Base-by-base conservation (phyloP, 2,329 filamentous ascomycete genomes). In the Colletotrichum sp. region DNA sequence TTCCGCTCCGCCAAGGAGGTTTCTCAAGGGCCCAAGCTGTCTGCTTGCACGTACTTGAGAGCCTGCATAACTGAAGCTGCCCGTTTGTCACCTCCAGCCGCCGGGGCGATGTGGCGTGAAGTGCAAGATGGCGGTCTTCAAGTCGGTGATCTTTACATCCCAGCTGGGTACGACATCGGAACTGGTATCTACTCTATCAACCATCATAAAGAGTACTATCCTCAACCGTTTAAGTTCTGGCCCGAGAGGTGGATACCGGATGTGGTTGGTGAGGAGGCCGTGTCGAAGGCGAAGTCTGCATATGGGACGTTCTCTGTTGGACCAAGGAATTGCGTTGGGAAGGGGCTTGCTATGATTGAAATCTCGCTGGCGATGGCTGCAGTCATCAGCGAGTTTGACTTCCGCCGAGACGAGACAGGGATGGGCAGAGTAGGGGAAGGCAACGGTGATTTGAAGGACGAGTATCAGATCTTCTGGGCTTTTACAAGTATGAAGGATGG, bases 401-500 rank as follows among this genome's bases (percentile, higher is more conserved):
- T 74, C 32, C 66, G 67, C 10, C 28, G n/a, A 8, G 71, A 64
- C 18, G 58, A 66, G 8, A 52, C n/a, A n/a, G 58, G 48, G 1
- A 21, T 28, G 52, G 71, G 71, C 15, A 48, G n/a, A 8, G 32
- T 74, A 8, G 71, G 71, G 26, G 66, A 74, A 15, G 71, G 71
- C 5, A n/a, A 52, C 6, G 56, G 65, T 5, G 10, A 24, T 6
- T 5, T 34, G 30, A 38, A 55, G 28, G 30, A 69, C 18, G 64
- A 73, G 30, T 73, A 69, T 43, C 56, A 43, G 15, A 61, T 64
- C 10, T 69, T 69, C 26, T 73, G 70, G 70, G 70, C 70, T 6
- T 73, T 73, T 18, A 69, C 70, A 3, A 73, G 70, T 30, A 69
- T 69, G 16, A 73, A 73, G n/a, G 38, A 73, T 28, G 70, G 70